phyloP scores from a whole-genome alignment of 169 alveolate genomes.

The Cystoisospora suis region DNA sequence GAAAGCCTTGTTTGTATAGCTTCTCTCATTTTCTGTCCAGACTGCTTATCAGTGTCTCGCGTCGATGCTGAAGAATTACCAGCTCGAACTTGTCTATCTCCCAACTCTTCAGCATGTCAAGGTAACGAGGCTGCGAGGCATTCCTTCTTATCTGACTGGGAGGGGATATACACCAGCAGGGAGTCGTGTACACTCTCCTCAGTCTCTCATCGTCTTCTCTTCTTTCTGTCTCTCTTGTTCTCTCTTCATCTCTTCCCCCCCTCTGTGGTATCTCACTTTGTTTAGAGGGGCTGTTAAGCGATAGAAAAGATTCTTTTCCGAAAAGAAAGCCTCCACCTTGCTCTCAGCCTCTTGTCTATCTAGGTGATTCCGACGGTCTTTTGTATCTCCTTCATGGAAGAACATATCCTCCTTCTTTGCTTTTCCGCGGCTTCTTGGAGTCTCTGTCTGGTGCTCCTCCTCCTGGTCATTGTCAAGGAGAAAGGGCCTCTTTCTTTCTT shows the following conservation, averaged over 20 bases:
- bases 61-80: not conserved
- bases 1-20: not conserved
- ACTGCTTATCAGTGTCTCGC: slow-evolving; percentile 24
- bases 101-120: slow-evolving; percentile 8
- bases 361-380: not conserved
- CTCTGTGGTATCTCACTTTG: not conserved
- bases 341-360: not conserved
- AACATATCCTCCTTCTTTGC: not conserved
- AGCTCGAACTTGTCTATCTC: not conserved
- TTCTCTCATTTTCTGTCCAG: not conserved
- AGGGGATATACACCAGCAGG: too few relatives aligned
- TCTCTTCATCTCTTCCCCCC: not conserved
- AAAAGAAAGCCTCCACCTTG: too few relatives aligned
- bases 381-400: not conserved
- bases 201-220: not conserved
- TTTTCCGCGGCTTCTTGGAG: not conserved
- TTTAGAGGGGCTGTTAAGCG: too few relatives aligned
- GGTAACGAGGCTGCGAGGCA: too few relatives aligned
- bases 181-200: not conserved
- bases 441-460: not conserved
- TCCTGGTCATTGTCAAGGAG: not conserved
- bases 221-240: not conserved
- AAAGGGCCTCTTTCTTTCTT: not conserved
- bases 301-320: too few relatives aligned
- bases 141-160: too few relatives aligned